These are phyloP conservation scores for Pythium aquatile DNA, from an alignment of 352 stramenopile genomes.

Conservation along the genomic window DNA sequence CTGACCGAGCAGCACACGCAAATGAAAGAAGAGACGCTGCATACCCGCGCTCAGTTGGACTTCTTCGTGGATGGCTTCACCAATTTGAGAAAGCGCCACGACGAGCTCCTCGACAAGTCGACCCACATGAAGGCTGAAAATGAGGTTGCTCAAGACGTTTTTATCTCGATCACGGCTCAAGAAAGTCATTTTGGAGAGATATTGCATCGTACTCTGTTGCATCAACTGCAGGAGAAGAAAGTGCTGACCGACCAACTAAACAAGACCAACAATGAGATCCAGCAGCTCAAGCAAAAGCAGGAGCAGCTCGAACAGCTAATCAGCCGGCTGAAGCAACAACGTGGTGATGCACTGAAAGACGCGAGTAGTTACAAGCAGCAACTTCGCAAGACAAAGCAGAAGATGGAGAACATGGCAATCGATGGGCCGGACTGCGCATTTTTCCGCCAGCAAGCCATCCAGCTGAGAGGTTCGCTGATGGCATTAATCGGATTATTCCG, in stretches of 20 bases:
- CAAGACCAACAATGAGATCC: slow-evolving; percentile 28
- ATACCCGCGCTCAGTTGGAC: slow-evolving; percentile 62
- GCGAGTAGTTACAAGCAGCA: slow-evolving; percentile 58
- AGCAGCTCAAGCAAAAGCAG: slow-evolving; percentile 34
- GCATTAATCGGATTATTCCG: slow-evolving; percentile 42
- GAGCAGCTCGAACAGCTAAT: slow-evolving; percentile 39
- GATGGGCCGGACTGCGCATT: slow-evolving; percentile 35
- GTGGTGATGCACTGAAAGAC: slow-evolving; percentile 54
- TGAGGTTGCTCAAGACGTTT: slow-evolving; percentile 53
- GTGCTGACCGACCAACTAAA: slow-evolving; percentile 31
- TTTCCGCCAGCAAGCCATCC: slow-evolving; percentile 42
- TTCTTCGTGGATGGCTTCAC: slow-evolving; percentile 81
- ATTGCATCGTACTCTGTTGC: slow-evolving; percentile 41
- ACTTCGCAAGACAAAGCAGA: slow-evolving; percentile 45
- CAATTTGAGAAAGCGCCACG: slow-evolving; percentile 62
- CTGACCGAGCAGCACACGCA: slow-evolving; percentile 49
- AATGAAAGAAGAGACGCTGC: slow-evolving; percentile 60
- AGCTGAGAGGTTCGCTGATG: slow-evolving; percentile 38
- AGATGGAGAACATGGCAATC: slow-evolving; percentile 32
- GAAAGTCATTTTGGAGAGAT: slow-evolving; percentile 58
- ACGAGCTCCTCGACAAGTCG: slow-evolving; percentile 53
- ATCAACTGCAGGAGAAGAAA: slow-evolving; percentile 41
- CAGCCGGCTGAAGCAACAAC: slow-evolving; percentile 45
- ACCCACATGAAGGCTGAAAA: slow-evolving; percentile 59
- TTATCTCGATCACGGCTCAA: slow-evolving; percentile 55